Percentiles rank a stretch among this genome's conserved stretches.
Conservation (phyloP, 805 yeast species). For the Candida michaelii region DNA sequence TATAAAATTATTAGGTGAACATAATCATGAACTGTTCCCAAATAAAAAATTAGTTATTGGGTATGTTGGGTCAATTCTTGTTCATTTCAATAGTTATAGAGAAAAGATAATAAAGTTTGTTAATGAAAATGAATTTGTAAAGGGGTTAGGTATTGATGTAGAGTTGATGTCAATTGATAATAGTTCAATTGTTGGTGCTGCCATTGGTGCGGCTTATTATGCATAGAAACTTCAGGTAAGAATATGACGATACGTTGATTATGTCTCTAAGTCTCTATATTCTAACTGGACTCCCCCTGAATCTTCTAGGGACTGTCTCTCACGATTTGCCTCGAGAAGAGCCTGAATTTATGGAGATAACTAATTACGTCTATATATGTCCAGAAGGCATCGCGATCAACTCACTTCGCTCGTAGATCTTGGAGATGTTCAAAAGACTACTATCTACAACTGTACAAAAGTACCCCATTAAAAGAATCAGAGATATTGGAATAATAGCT, state of each 20-base stretch:
- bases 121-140: conserved; percentile 24
- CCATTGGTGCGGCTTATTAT: conserved; percentile 48
- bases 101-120: conserved; percentile 23
- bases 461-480: conserved; percentile 39
- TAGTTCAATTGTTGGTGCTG: conserved; percentile 54
- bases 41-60: conserved; percentile 36
- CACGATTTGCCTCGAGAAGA: too few relatives aligned
- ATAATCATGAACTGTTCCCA: conserved; percentile 22
- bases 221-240: conserved; percentile 1
- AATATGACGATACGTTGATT: too few relatives aligned
- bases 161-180: conserved; percentile 42
- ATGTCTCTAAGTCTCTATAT: too few relatives aligned
- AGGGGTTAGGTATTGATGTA: conserved; percentile 29
- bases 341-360: too few relatives aligned
- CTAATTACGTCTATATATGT: too few relatives aligned
- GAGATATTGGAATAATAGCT: conserved; percentile 97
- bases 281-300: too few relatives aligned
- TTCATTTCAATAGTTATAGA: conserved; percentile 42
- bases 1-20: conserved; percentile 24
- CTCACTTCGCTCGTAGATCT: too few relatives aligned
- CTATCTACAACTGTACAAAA: too few relatives aligned
- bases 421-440: too few relatives aligned
- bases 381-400: too few relatives aligned
- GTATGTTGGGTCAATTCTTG: conserved; percentile 53
- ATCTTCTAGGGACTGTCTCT: too few relatives aligned